phyloP scores from a whole-genome alignment of 208 protist species.

The Eutreptiella sp. region DNA sequence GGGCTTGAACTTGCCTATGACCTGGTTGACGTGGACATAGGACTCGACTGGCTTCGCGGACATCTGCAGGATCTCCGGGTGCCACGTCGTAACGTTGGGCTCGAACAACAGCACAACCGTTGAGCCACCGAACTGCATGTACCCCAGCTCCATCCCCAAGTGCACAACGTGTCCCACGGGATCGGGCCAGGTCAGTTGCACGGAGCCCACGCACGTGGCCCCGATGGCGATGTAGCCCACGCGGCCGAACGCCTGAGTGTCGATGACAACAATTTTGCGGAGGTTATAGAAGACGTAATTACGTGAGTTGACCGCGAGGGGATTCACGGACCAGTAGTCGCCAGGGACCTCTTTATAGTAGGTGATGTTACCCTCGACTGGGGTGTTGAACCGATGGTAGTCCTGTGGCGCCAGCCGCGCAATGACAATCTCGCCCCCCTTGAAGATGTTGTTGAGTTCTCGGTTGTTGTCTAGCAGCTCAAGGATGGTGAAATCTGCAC shows the following conservation, averaged over 20 bases:
- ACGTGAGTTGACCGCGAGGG: neutral
- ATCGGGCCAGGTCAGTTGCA: too few relatives aligned
- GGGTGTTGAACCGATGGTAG: constrained; percentile 28
- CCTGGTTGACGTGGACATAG: constrained; percentile 7
- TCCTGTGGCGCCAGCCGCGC: constrained; percentile 27
- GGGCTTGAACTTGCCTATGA: too few relatives aligned
- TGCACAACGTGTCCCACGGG: too few relatives aligned
- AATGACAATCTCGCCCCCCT: constrained; percentile 18
- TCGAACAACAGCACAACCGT: constrained; percentile 20
- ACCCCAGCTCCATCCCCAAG: constrained; percentile 16
- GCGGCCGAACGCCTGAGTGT: neutral
- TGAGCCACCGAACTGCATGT: constrained; percentile 29
- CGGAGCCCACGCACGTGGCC: constrained; percentile 28
- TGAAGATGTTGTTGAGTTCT: constrained; percentile 1
- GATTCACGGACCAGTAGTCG: constrained; percentile 11
- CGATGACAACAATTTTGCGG: constrained; percentile 13
- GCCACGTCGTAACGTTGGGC: neutral
- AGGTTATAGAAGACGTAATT: constrained; percentile 21
- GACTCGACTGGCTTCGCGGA: constrained; percentile 11
- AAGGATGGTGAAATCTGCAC: neutral
- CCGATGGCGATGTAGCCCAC: constrained; percentile 23
- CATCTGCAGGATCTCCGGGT: constrained; percentile 6
- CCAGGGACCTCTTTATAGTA: neutral
- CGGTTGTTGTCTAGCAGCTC: neutral
- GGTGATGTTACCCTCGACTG: neutral